Evolutionary conservation across 2,329 filamentous ascomycete genomes (phyloP), one percentile per base, ranked within the genome.

Genomic region (Knufia petricola): DNA sequence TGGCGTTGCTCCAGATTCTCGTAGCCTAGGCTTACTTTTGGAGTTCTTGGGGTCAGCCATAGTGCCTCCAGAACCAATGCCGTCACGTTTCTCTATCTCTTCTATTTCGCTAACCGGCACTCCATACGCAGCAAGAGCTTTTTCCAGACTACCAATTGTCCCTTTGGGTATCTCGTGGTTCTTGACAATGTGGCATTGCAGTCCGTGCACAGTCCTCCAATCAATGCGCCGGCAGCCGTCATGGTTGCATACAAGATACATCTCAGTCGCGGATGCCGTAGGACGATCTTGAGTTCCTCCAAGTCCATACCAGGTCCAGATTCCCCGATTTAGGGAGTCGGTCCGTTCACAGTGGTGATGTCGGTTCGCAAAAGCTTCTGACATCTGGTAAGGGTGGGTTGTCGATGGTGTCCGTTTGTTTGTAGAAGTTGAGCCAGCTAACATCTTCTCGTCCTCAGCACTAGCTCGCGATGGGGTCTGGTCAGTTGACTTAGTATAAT

Each of bases 101-200:
- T 59, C 57, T 4, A 59, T 50, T 17, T 59, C 54, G 23, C 49
- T 52, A 17, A 59, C 52, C 2, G 57, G 55, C 7, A 58, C 54
- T 21, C 57, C 57, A 46, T 59, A 59, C 31, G 45, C 52, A 23
- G 58, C 56, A 2, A 59, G 37, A 1, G 56, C 55, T 39, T 58
- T 57, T 23, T 59, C 56, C 12, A 59, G 53, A 46, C 57, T 58
- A 9, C 55, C 55, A 34, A 59, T 58, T 1, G 57, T 59, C 8
- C 57, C 57, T 36, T 59, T 59, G 2, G 57, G 57, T 26, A 56
- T 54, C 36, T 54, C 53, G 28, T 59, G 57, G 30, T 56, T 56
- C 42, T 58, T 58, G 6, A 59, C 57, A 50, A 59, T 59, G 30
- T 59, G 57, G 31, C 57, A 59, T 50, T 58, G 56, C 13, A 59